Conservation (phyloP, 306 rosid species). For the peach (Prunus persica) region Prunus_persica_NCBIv2 NC_034012.1:14123001-14123500, state of each 20-base stretch:
- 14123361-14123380: too few species aligned
- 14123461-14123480: neutral
- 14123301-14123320: slow-evolving; percentile 17
- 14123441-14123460: neutral
- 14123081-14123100: neutral
- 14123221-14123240: slow-evolving; percentile 65
- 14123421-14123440: neutral
- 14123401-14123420: neutral
- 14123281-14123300: slow-evolving; percentile 39
- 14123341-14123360: neutral
- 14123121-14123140: neutral
- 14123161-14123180: neutral
- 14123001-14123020: neutral
- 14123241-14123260: slow-evolving; percentile 69
- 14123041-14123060: neutral
- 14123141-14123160: neutral
- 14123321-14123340: slow-evolving; percentile 43
- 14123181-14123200: neutral
- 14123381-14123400: neutral
- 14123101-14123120: neutral
- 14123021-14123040: neutral
- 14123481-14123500: neutral
- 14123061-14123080: neutral
- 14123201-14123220: slow-evolving; percentile 73
- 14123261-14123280: slow-evolving; percentile 56